Percentiles rank a stretch among this genome's conserved stretches.
These are phyloP conservation scores for Colletotrichum orchidophilum DNA, from an alignment of 2,329 filamentous ascomycete genomes.

Conservation along the genomic window DNA sequence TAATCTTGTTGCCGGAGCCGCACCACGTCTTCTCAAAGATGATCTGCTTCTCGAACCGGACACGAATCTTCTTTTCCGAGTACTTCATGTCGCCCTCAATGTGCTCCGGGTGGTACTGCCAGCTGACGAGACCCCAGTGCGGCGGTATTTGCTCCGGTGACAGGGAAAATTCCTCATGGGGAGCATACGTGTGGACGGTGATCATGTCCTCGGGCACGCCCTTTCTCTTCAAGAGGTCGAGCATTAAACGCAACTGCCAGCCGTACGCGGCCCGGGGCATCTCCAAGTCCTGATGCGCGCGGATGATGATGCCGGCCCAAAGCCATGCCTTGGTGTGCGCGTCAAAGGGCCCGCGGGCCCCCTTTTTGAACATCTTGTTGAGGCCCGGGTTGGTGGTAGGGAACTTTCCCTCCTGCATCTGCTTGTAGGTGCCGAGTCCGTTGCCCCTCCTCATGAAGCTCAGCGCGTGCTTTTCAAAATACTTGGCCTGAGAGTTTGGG, in stretches of 20 bases:
- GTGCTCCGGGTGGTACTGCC: conserved; percentile 30
- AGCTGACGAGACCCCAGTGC: conserved; percentile 8
- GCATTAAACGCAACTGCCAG: conserved; percentile 2
- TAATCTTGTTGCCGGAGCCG: background rate
- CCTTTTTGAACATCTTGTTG: background rate
- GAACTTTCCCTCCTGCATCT: background rate
- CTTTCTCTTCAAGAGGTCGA: background rate
- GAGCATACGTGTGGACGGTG: background rate
- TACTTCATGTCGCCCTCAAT: background rate
- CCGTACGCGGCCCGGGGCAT: background rate
- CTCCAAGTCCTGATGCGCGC: background rate
- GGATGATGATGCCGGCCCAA: conserved; percentile 22
- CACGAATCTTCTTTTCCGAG: background rate
- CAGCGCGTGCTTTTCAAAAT: conserved; percentile 8
- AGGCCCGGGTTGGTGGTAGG: conserved; percentile 17
- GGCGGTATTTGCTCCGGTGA: background rate
- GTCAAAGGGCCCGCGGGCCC: conserved; percentile 6
- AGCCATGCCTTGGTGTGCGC: conserved; percentile 12
- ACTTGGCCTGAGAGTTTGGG: conserved; percentile 4
- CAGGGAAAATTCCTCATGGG: background rate
- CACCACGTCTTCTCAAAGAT: conserved; percentile 42
- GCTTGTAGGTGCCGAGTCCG: background rate
- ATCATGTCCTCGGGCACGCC: conserved; percentile 3
- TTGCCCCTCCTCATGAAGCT: conserved; percentile 11
- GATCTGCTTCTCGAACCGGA: conserved; percentile 24